Evolutionary conservation across 2,329 filamentous ascomycete genomes (phyloP), one percentile per base, ranked within the genome.

Genomic region (Aspergillus hiratsukae): DNA sequence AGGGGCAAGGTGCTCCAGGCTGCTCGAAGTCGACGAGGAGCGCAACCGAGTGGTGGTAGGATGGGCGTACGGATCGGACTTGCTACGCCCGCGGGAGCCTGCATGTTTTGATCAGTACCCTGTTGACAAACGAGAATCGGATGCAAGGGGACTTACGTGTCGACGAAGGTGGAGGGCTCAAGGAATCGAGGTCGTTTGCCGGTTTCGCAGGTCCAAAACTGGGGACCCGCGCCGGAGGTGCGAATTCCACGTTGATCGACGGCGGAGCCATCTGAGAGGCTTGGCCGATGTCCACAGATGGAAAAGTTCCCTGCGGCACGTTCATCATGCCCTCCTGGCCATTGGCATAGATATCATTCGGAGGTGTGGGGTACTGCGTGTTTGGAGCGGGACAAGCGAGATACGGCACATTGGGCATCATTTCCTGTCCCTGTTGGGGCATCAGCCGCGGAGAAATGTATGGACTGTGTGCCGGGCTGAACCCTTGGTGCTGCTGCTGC

Each of bases 161-260:
- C 72, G 75, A 79, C 11, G 92, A 92, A 0, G 92, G 92, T 51
- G 93, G 93, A 0, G 92, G 93, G 52, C 88, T 94, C 59, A 97
- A 76, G 3, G 91, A 91, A 71, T 95, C 90, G 61, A 87, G 82
- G 63, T 90, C 85, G 54, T 72, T 75, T 63, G 86, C 78, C n/a
- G 80, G 80, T 29, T 89, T 90, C 21, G 82, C 79, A 28, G 83
- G 82, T 60, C 87, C 88, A 69, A 89, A 88, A 64, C 80, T 85
- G 53, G 80, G 83, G 66, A 84, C 84, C 56, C 83, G 78, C 52
- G 88, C 84, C 8, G 87, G 87, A 25, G 92, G 92, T 17, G 91
- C 92, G 72, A 90, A 91, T 70, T 96, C 90, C 65, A 97, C 94
- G 69, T 94, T 96, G 74, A 97, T 97, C 52, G 92, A 90, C 0